These are phyloP conservation scores for Russula earlei DNA, from an alignment of 768 basidiomycete species.

Conservation along the genomic window DNA sequence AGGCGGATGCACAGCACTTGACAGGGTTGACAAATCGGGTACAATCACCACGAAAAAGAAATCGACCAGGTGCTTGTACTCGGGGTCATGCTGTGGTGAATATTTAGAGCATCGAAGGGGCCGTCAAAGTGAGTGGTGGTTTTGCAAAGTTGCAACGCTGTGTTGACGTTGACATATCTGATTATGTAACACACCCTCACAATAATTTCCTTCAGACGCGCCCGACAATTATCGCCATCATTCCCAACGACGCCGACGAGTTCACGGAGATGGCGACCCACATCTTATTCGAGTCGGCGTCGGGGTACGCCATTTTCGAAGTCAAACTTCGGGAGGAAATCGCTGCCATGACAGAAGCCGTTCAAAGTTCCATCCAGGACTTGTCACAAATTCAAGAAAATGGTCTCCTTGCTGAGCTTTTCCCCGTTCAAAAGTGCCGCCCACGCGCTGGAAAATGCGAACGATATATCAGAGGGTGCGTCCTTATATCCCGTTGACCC, in stretches of 20 bases:
- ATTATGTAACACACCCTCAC: not conserved
- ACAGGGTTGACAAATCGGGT: no score
- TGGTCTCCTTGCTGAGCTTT: constrained; percentile 87
- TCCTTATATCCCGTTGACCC: constrained; percentile 9
- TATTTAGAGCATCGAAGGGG: no score
- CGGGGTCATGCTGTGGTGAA: not conserved
- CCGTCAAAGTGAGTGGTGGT: no score
- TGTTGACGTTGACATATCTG: not conserved
- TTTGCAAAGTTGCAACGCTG: no score
- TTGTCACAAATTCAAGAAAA: constrained; percentile 83
- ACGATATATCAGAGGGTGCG: constrained; percentile 92
- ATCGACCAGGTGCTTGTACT: not conserved
- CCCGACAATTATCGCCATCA: no score
- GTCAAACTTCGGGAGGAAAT: constrained; percentile 82
- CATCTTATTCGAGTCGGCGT: constrained; percentile 86
- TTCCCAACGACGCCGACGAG: not conserved
- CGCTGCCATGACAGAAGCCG: constrained; percentile 63
- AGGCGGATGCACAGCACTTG: not conserved
- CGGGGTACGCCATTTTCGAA: constrained; percentile 90
- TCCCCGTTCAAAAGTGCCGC: constrained; percentile 90
- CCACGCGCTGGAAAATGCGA: constrained; percentile 89
- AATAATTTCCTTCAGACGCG: not conserved
- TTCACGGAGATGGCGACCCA: constrained; percentile 57
- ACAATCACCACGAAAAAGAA: not conserved
- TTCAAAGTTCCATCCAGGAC: constrained; percentile 83